phyloP scores from a whole-genome alignment of 2,329 filamentous ascomycete genomes.

The Aspergillus carbonarius region DNA sequence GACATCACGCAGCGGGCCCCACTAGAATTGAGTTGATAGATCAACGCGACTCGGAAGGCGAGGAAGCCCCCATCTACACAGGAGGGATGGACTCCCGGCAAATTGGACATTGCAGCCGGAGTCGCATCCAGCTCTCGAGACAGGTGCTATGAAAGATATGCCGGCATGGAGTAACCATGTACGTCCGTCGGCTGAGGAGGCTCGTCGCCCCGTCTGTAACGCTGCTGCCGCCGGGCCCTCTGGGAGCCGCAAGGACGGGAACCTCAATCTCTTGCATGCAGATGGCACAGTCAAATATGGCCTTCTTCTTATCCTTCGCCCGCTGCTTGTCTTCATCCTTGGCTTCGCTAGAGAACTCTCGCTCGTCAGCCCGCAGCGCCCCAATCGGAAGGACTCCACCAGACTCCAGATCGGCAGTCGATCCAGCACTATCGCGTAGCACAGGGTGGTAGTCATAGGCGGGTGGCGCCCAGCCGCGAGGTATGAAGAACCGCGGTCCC shows the following conservation, averaged over 20 bases:
- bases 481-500: conserved; percentile 83
- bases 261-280: conserved; percentile 91
- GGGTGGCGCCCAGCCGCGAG: conserved; percentile 63
- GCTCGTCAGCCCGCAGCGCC: conserved; percentile 53
- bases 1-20: too few relatives aligned
- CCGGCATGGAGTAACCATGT: conserved; percentile 96
- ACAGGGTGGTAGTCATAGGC: conserved; percentile 92
- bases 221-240: conserved; percentile 51
- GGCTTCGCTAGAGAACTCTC: conserved; percentile 37
- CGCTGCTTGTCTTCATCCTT: conserved; percentile 45
- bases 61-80: conserved; percentile 51
- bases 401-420: conserved; percentile 74
- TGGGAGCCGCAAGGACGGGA: conserved; percentile 62
- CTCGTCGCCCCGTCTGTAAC: conserved; percentile 52
- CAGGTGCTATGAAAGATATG: conserved; percentile 94
- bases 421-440: conserved; percentile 54
- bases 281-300: conserved; percentile 85
- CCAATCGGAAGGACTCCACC: conserved; percentile 76
- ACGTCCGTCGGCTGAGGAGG: conserved; percentile 74
- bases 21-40: too few relatives aligned
- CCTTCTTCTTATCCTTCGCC: conserved; percentile 52
- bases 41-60: too few relatives aligned
- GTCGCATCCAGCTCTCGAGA: conserved; percentile 94
- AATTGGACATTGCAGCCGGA: conserved; percentile 89
- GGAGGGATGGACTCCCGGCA: conserved; percentile 88